A percentile compares a stretch with the other conserved stretches of the same genome.
Evolutionary conservation across 2,329 filamentous ascomycete species (phyloP).

Genomic region (Exophiala aquamarina): DNA sequence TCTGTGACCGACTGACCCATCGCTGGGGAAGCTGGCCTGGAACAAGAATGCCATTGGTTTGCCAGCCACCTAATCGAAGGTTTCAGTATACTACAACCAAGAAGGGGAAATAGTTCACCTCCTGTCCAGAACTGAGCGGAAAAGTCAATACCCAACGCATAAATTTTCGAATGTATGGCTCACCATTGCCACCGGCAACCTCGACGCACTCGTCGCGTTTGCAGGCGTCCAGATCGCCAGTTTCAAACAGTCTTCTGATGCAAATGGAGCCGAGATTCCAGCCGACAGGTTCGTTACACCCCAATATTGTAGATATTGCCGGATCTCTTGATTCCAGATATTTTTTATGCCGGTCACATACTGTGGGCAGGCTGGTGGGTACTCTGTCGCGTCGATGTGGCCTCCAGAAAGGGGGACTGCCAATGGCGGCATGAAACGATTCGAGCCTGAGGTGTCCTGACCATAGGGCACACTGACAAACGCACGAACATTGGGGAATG

Average conservation of each 20-base stretch:
- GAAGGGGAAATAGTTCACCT: no score
- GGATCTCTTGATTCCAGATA: not conserved
- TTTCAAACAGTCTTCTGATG: constrained; percentile 44
- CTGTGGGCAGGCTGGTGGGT: constrained; percentile 33
- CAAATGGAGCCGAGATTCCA: constrained; percentile 21
- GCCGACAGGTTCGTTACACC: constrained; percentile 3
- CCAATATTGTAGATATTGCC: constrained; percentile 5
- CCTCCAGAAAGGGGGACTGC: constrained; percentile 12
- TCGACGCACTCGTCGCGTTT: constrained; percentile 14
- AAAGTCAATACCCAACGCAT: no score
- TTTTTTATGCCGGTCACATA: no score
- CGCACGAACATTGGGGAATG: constrained; percentile 37
- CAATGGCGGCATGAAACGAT: constrained; percentile 35
- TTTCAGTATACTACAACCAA: no score
- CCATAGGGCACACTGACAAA: constrained; percentile 41
- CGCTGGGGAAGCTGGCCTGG: no score
- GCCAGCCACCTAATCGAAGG: no score
- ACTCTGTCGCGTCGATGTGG: constrained; percentile 30
- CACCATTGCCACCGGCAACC: constrained; percentile 29
- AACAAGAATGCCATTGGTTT: no score
- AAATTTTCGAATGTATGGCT: no score
- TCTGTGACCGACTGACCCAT: no score
- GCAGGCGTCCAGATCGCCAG: constrained; percentile 45
- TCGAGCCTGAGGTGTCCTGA: constrained; percentile 33
- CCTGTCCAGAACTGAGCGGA: no score